A percentile compares a stretch with the other conserved stretches of the same genome.
phyloP scores from a whole-genome alignment of 208 protist genomes.

The Phytomonas francai region DNA sequence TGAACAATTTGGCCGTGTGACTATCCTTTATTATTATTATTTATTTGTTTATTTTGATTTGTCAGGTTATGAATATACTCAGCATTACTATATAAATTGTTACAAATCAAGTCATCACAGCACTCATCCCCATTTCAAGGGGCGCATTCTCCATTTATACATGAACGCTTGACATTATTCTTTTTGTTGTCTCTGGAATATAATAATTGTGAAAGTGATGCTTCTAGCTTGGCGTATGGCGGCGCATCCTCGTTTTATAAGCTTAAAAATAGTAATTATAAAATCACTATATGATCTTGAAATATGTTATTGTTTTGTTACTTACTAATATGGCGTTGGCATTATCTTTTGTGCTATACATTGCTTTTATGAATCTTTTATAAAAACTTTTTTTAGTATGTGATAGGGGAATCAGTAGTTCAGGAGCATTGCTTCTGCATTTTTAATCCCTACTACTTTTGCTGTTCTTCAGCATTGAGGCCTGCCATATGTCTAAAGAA shows the following conservation, averaged over 20 bases:
- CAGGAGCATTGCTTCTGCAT: no score
- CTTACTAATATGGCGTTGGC: not conserved
- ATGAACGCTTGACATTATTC: not conserved
- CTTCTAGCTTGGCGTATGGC: not conserved
- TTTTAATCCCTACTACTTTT: no score
- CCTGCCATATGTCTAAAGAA: no score
- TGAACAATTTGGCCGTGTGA: no score
- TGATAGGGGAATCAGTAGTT: no score
- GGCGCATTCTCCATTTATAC: not conserved
- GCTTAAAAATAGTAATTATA: slow-evolving; percentile 2
- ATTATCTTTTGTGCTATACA: not conserved
- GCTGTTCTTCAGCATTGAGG: no score
- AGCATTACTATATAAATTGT: not conserved
- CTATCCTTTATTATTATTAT: no score
- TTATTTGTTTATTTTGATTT: no score
- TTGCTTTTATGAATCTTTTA: no score
- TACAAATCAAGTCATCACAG: not conserved
- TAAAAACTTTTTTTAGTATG: no score
- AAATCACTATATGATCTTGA: not conserved
- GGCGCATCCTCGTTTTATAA: not conserved
- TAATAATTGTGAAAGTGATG: not conserved
- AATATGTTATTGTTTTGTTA: not conserved
- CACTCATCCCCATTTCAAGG: not conserved
- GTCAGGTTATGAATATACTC: not conserved
- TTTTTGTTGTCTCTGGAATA: not conserved